A percentile compares a stretch with the other conserved stretches of the same genome.
Evolutionary conservation across 257 asterid genomes (phyloP).

Genomic region (Jasminum sambac): DNA sequence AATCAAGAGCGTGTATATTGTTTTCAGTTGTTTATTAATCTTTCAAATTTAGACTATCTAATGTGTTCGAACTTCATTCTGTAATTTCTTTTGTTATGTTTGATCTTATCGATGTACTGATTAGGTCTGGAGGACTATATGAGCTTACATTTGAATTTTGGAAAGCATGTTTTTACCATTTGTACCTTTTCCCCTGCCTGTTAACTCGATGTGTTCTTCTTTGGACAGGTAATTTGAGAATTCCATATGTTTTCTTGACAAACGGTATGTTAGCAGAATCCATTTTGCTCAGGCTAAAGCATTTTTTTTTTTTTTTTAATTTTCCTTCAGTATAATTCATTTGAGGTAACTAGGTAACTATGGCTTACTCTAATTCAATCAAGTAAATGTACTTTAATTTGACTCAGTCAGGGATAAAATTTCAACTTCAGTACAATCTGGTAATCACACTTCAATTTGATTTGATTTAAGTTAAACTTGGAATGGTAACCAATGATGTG

Average conservation of each 20-base stretch:
- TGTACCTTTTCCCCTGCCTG: constrained; percentile 3
- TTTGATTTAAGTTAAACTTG: too few species aligned
- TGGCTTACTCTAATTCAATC: too few species aligned
- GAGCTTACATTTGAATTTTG: constrained; percentile 2
- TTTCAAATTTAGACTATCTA: not conserved
- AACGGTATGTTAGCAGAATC: constrained; percentile 63
- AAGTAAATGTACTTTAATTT: too few species aligned
- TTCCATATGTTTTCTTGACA: constrained; percentile 86
- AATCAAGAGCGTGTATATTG: not conserved
- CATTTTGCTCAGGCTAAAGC: not conserved
- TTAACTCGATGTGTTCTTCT: constrained; percentile 20
- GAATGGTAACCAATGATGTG: too few species aligned
- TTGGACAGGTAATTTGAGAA: constrained; percentile 61
- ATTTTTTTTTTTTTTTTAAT: not conserved
- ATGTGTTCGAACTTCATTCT: not conserved
- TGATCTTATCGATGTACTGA: not conserved
- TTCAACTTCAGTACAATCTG: too few species aligned
- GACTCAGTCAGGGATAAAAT: too few species aligned
- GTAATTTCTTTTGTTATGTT: not conserved
- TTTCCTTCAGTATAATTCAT: too few species aligned
- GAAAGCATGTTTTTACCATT: not conserved
- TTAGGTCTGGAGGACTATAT: not conserved
- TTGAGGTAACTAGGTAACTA: too few species aligned
- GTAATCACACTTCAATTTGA: too few species aligned
- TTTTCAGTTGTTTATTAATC: not conserved